Percentiles rank a stretch among this genome's conserved stretches.
Conservation (phyloP, 768 basidiomycete genomes). For the Boletus rubescentipes region DNA sequence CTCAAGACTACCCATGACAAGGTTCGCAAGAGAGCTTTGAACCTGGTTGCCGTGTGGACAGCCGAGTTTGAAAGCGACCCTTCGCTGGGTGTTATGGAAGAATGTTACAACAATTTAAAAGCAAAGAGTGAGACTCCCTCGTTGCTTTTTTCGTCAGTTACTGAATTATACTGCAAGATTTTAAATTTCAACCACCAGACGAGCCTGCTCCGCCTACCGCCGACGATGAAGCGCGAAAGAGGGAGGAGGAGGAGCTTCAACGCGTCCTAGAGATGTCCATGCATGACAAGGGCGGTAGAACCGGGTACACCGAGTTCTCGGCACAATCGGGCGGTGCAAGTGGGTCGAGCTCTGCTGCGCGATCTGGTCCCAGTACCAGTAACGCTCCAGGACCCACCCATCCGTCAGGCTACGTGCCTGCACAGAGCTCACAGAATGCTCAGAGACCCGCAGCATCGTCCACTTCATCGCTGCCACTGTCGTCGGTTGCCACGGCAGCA, state of each 20-base stretch:
- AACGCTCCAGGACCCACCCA: constrained; percentile 36
- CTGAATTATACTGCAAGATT: constrained; percentile 45
- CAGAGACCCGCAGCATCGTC: constrained; percentile 32
- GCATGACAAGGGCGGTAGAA: constrained; percentile 83
- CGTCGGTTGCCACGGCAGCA: constrained; percentile 15
- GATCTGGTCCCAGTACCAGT: constrained; percentile 25
- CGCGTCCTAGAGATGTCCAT: constrained; percentile 92
- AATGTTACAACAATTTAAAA: constrained; percentile 79
- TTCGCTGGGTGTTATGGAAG: constrained; percentile 86
- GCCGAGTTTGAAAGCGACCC: constrained; percentile 79
- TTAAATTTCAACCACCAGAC: constrained; percentile 61
- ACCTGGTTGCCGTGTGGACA: constrained; percentile 79
- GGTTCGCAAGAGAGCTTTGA: constrained; percentile 75
- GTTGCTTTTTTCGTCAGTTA: neutral
- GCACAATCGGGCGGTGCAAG: constrained; percentile 38
- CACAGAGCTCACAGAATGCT: constrained; percentile 52
- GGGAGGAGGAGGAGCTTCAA: constrained; percentile 94
- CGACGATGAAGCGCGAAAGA: constrained; percentile 76
- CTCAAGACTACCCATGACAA: constrained; percentile 85
- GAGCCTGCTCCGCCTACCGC: constrained; percentile 68
- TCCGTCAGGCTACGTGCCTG: constrained; percentile 57
- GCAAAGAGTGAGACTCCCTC: constrained; percentile 62
- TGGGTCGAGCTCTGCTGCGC: constrained; percentile 26
- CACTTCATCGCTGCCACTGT: constrained; percentile 27
- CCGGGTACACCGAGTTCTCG: constrained; percentile 49